These are phyloP conservation scores for Jacaranda mimosifolia DNA, from an alignment of 257 asterid genomes.

Conservation along the genomic window DNA sequence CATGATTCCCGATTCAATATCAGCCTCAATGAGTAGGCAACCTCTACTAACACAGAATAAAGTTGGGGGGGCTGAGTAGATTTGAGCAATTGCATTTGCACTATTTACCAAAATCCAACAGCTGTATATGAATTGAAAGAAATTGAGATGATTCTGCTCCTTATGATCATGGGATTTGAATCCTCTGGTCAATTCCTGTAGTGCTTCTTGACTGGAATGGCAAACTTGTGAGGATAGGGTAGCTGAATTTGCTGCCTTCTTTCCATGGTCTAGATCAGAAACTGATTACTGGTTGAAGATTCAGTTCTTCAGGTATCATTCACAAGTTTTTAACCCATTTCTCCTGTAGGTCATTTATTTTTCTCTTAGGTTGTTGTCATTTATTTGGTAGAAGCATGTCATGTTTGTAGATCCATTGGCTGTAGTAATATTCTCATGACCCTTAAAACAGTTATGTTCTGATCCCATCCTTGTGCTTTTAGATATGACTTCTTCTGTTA, in stretches of 20 bases:
- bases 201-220: background rate
- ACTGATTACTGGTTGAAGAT: conserved; percentile 26
- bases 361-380: conserved; percentile 12
- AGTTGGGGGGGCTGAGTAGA: conserved; percentile 38
- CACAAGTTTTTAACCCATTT: background rate
- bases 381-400: background rate
- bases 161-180: conserved; percentile 15
- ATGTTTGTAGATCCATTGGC: conserved; percentile 1
- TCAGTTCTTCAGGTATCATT: conserved; percentile 7
- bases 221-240: conserved; percentile 22
- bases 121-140: conserved; percentile 24
- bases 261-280: conserved; percentile 2
- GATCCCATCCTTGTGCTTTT: conserved; percentile 2
- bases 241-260: background rate
- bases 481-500: background rate
- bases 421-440: conserved; percentile 23
- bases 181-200: background rate
- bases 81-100: conserved; percentile 1
- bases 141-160: conserved; percentile 17
- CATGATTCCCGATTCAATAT: conserved; percentile 22
- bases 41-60: conserved; percentile 30
- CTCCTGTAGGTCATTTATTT: background rate
- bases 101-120: conserved; percentile 19
- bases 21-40: conserved; percentile 34
- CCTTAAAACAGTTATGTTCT: conserved; percentile 8